Evolutionary conservation across 345 rosid genomes (phyloP).

Genomic region (Populus davidiana): DNA sequence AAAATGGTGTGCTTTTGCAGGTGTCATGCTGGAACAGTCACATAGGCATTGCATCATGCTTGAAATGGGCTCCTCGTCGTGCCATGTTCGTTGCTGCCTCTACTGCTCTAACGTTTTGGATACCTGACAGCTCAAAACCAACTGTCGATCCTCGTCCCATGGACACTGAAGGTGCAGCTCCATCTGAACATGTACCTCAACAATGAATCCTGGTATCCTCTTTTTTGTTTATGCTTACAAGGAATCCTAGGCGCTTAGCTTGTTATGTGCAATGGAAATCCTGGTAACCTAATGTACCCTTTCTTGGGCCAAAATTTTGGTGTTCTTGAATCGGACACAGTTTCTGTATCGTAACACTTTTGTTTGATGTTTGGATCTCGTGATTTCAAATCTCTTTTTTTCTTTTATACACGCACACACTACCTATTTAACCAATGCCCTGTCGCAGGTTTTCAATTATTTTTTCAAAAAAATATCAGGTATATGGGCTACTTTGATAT

Average conservation of each 20-base stretch:
- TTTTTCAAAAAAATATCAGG: no score
- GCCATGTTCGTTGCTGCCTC: constrained; percentile 90
- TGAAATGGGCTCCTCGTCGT: constrained; percentile 96
- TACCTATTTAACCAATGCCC: no score
- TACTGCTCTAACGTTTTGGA: constrained; percentile 83
- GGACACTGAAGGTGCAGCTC: constrained; percentile 27
- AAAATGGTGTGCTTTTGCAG: constrained; percentile 26
- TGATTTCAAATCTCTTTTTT: no score
- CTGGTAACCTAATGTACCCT: background rate
- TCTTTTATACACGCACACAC: no score
- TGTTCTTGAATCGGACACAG: background rate
- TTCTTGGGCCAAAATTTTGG: background rate
- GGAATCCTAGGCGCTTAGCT: background rate
- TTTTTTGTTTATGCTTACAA: background rate
- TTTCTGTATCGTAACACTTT: background rate
- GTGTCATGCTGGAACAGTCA: constrained; percentile 77
- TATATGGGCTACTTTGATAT: no score
- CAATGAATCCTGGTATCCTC: background rate
- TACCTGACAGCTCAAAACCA: constrained; percentile 52
- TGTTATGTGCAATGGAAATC: background rate
- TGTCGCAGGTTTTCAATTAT: no score
- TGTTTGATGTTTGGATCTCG: no score
- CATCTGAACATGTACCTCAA: constrained; percentile 27
- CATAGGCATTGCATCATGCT: constrained; percentile 72
- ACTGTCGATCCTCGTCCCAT: constrained; percentile 24